Evolutionary conservation across 2,329 filamentous ascomycete species (phyloP), one percentile per base, ranked within the genome.

Genomic region (Cladosporium oxysporum): DNA sequence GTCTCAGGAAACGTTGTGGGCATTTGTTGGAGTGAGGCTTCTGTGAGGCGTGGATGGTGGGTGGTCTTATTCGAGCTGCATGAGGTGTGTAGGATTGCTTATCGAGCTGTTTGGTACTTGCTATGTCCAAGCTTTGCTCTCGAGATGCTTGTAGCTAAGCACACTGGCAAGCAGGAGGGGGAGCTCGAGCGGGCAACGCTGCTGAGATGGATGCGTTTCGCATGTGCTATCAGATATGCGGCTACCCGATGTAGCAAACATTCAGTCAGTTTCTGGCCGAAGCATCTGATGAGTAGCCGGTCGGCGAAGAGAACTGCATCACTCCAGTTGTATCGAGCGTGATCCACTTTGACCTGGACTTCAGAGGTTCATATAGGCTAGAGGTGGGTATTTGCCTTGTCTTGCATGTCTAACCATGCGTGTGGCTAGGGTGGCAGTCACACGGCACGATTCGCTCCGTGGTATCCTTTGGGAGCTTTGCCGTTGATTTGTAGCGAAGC

Each of bases 171-270:
- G 41, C 37, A 47, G n/a, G 18, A 23, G 26, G 23, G 12, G 14
- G 16, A 50, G 41, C 26, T 59, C 21, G 16, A 31, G 14, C 29
- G 35, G 23, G 18, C 26, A n/a, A 3, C 8, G 28, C 23, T 26
- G n/a, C 57, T 28, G 18, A 21, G 6, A 23, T 12, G 33, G n/a
- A 59, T 59, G 57, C 3, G 47, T 21, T 65, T 29, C 49, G n/a
- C 53, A n/a, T 58, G 41, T 58, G 21, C 6, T 16, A 16, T 21
- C n/a, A 53, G 14, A n/a, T n/a, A 29, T 61, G 52, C 14, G 6
- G 35, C 37, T 47, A 29, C 23, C 57, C 57, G 57, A 47, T 2
- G 60, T 53, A 63, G 60, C 60, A 63, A 63, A 63, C 60, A 63
- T 55, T 29, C 41, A 37, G 35, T 12, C 1, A 21, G 6, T n/a